A percentile compares a stretch with the other conserved stretches of the same genome.
Evolutionary conservation across 2,329 filamentous ascomycete species (phyloP).

Genomic region (Clarireedia monteithiana): DNA sequence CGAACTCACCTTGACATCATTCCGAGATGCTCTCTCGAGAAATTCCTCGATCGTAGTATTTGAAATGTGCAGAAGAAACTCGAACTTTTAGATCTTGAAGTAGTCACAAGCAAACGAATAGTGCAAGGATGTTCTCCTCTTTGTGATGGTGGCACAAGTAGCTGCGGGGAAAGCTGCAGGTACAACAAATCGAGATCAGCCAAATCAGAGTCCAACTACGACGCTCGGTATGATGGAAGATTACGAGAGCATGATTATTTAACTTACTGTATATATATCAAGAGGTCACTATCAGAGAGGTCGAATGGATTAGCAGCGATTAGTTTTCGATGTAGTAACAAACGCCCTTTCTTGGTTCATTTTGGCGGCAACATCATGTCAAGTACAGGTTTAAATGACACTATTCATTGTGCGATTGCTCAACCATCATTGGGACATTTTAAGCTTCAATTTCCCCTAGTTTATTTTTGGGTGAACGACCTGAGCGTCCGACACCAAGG

Average conservation of each 20-base stretch:
- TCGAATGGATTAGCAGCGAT: no score
- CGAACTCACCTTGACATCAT: constrained; percentile 7
- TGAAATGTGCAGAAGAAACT: background rate
- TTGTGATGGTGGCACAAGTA: constrained; percentile 1
- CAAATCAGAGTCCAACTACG: background rate
- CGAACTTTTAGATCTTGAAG: background rate
- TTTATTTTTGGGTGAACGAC: no score
- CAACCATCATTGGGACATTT: no score
- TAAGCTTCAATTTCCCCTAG: no score
- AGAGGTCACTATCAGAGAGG: no score
- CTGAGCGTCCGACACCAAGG: no score
- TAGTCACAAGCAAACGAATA: background rate
- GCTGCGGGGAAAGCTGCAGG: constrained; percentile 9
- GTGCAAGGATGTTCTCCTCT: background rate
- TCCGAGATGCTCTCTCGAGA: background rate
- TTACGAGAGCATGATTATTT: background rate
- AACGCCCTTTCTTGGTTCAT: no score
- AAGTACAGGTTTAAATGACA: no score
- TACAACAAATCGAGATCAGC: background rate
- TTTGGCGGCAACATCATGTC: no score
- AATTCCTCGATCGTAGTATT: background rate
- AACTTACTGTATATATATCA: background rate
- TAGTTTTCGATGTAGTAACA: no score
- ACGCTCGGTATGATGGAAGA: background rate
- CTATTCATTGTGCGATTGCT: no score